Evolutionary conservation across 2,329 filamentous ascomycete genomes (phyloP).

Genomic region (Apiospora kogelbergensis): DNA sequence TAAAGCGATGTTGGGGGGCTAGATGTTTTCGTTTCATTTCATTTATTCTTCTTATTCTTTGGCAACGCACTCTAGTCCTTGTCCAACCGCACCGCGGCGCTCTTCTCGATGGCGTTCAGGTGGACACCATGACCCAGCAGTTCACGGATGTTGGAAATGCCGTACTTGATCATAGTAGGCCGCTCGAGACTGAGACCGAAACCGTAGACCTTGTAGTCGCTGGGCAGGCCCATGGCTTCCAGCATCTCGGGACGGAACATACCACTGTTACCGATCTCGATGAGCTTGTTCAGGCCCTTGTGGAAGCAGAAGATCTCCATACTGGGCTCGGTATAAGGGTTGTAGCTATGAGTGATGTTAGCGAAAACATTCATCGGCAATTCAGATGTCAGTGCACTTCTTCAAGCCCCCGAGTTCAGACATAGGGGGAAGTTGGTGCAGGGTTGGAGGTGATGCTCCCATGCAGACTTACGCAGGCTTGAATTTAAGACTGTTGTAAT

Average conservation of each 20-base stretch:
- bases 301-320: slow-evolving; percentile 99
- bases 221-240: slow-evolving; percentile 89
- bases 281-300: slow-evolving; percentile 82
- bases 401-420: not conserved
- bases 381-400: slow-evolving; percentile 53
- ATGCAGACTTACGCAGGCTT: slow-evolving; percentile 67
- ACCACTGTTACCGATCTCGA: slow-evolving; percentile 96
- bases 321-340: slow-evolving; percentile 90
- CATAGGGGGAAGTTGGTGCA: too few species aligned
- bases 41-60: not conserved
- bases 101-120: slow-evolving; percentile 86
- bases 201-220: slow-evolving; percentile 89
- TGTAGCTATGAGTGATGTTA: slow-evolving; percentile 50
- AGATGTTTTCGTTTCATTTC: not conserved
- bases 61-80: slow-evolving; percentile 59
- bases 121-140: slow-evolving; percentile 94
- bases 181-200: slow-evolving; percentile 90
- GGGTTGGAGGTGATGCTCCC: not conserved
- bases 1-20: not conserved
- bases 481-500: slow-evolving; percentile 70
- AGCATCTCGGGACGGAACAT: slow-evolving; percentile 99
- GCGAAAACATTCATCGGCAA: slow-evolving; percentile 8
- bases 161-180: slow-evolving; percentile 97
- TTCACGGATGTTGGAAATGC: slow-evolving; percentile 87
- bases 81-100: slow-evolving; percentile 86